Evolutionary conservation across 257 asterid genomes (phyloP).

Genomic region (Paraleonurus japonicus): DNA sequence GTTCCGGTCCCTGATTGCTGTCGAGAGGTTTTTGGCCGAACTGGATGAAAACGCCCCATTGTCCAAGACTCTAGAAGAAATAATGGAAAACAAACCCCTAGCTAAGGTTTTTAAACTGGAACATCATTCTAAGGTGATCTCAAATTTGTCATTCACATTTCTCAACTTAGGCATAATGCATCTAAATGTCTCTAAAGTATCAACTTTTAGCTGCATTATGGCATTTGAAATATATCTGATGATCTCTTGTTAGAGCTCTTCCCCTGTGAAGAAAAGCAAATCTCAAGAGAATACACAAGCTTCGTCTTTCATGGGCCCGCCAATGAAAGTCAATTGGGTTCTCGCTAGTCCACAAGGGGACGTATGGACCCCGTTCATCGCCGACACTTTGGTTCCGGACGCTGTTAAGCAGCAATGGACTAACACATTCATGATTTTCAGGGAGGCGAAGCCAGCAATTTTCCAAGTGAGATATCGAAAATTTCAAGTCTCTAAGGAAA

Average conservation of each 20-base stretch:
- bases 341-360: slow-evolving; percentile 60
- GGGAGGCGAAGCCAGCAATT: slow-evolving; percentile 33
- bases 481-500: neutral
- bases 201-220: no score
- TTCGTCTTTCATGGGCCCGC: slow-evolving; percentile 46
- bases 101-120: slow-evolving; percentile 52
- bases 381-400: slow-evolving; percentile 45
- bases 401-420: slow-evolving; percentile 68
- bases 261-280: slow-evolving; percentile 30
- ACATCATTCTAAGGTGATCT: slow-evolving; percentile 43
- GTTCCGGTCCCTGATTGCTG: slow-evolving; percentile 66
- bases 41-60: slow-evolving; percentile 49
- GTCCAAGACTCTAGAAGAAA: slow-evolving; percentile 44
- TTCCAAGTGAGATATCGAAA: slow-evolving; percentile 21
- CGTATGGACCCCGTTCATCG: slow-evolving; percentile 61
- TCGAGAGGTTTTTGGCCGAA: slow-evolving; percentile 55
- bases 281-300: slow-evolving; percentile 18
- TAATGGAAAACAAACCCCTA: slow-evolving; percentile 54
- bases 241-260: slow-evolving; percentile 32
- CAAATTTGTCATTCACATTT: slow-evolving; percentile 3
- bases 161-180: no score
- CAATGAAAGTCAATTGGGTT: slow-evolving; percentile 71
- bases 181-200: no score
- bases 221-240: neutral
- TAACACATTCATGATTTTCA: slow-evolving; percentile 47